These are phyloP conservation scores for Nadsonia fulvescens DNA, from an alignment of 805 yeast genomes.

Conservation along the genomic window DNA sequence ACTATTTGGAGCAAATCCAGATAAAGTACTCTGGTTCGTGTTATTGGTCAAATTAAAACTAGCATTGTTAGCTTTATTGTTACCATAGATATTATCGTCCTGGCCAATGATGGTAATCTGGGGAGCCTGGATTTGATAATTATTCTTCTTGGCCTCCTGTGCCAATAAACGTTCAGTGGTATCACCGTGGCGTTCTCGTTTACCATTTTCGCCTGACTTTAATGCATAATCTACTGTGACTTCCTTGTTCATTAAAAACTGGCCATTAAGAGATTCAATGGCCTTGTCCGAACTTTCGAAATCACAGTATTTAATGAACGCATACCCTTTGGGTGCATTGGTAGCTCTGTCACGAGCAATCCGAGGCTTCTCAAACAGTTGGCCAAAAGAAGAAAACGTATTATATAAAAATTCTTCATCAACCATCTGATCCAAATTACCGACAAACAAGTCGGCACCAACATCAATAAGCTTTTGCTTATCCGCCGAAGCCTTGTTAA, in stretches of 20 bases:
- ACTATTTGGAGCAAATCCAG: no score
- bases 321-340: slow-evolving; percentile 42
- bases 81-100: neutral
- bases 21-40: neutral
- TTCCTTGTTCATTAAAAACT: slow-evolving; percentile 46
- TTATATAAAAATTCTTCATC: slow-evolving; percentile 38
- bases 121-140: slow-evolving; percentile 9
- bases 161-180: slow-evolving; percentile 57
- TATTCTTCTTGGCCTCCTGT: slow-evolving; percentile 32
- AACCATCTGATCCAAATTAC: slow-evolving; percentile 46
- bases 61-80: neutral
- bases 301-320: slow-evolving; percentile 42
- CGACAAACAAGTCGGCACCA: slow-evolving; percentile 55
- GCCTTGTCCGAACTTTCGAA: slow-evolving; percentile 61
- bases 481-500: slow-evolving; percentile 31
- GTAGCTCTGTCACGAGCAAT: slow-evolving; percentile 32
- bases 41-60: neutral
- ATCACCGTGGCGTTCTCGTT: slow-evolving; percentile 58
- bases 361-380: slow-evolving; percentile 30
- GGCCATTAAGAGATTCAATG: slow-evolving; percentile 47
- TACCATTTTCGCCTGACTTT: slow-evolving; percentile 41
- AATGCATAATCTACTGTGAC: slow-evolving; percentile 52
- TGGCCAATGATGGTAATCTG: neutral
- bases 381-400: slow-evolving; percentile 56
- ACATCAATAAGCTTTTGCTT: slow-evolving; percentile 20